Conservation (phyloP, 768 basidiomycete genomes). For the Pleurotus cornucopiae region DNA sequence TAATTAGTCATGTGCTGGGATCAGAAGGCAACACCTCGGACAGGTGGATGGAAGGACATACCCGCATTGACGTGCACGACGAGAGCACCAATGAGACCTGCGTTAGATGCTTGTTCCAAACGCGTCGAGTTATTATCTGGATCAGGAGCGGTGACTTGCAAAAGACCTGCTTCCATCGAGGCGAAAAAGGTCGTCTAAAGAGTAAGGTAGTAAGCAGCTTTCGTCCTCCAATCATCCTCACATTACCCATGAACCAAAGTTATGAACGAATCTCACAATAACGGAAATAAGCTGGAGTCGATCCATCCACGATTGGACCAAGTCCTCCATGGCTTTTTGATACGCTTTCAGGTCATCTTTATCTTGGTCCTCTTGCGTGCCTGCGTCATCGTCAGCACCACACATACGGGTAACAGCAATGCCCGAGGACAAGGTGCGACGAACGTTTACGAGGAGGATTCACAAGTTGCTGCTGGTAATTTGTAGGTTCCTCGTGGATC, state of each 20-base stretch:
- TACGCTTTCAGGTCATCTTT: conserved; percentile 40
- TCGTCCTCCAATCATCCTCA: not conserved
- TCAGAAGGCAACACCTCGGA: no score
- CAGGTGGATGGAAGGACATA: conserved; percentile 14
- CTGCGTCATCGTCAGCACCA: not conserved
- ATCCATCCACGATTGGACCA: conserved; percentile 62
- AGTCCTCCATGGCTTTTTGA: conserved; percentile 41
- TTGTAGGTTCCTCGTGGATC: not conserved
- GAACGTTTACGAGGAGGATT: not conserved
- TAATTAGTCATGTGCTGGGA: no score
- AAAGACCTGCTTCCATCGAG: conserved; percentile 49
- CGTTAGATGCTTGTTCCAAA: conserved; percentile 34
- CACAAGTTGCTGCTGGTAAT: not conserved
- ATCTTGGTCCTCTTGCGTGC: conserved; percentile 45
- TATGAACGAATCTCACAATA: conserved; percentile 34
- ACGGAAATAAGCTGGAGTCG: conserved; percentile 57
- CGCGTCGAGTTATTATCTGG: conserved; percentile 10
- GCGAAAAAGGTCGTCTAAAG: conserved; percentile 60
- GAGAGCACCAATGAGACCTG: conserved; percentile 46
- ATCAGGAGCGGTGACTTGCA: conserved; percentile 37
- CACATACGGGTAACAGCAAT: no score
- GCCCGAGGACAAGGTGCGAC: not conserved
- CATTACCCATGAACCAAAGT: not conserved
- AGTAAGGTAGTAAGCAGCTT: not conserved
- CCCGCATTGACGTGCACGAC: conserved; percentile 51